Evolutionary conservation across 306 rosid genomes (phyloP).

Genomic region (Prunus mongolica): DNA sequence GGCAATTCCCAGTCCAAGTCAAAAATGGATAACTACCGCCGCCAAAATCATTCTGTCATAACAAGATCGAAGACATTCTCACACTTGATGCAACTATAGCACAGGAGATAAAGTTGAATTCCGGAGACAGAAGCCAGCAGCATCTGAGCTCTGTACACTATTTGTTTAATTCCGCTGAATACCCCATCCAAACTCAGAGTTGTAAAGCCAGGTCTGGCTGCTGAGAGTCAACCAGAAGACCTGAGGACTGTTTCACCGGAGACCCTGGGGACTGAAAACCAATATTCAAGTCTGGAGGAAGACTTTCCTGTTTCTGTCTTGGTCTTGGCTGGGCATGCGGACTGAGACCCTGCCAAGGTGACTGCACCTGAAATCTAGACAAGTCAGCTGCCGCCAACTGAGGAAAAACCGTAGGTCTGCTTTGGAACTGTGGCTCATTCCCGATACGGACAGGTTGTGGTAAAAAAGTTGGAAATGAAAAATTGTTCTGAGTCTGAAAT

Average conservation of each 20-base stretch:
- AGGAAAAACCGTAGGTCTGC: slow-evolving; percentile 63
- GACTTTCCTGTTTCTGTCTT: slow-evolving; percentile 74
- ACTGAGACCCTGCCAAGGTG: slow-evolving; percentile 62
- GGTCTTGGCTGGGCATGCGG: slow-evolving; percentile 68
- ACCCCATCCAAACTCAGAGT: slow-evolving; percentile 42
- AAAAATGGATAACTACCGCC: slow-evolving; percentile 17
- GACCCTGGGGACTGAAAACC: slow-evolving; percentile 93
- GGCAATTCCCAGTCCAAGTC: slow-evolving; percentile 10
- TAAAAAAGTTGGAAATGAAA: slow-evolving; percentile 62
- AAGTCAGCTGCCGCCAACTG: slow-evolving; percentile 71
- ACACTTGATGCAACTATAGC: slow-evolving; percentile 15
- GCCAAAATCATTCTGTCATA: slow-evolving; percentile 29
- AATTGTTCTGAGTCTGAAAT: slow-evolving; percentile 56
- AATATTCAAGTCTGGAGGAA: slow-evolving; percentile 96
- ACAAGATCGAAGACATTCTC: slow-evolving; percentile 26
- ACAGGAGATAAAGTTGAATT: slow-evolving; percentile 21
- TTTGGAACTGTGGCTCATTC: slow-evolving; percentile 54
- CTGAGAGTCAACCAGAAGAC: slow-evolving; percentile 81
- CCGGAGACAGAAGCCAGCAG: slow-evolving; percentile 25
- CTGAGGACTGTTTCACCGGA: slow-evolving; percentile 86
- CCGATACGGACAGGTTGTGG: slow-evolving; percentile 49
- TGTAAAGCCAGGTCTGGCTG: slow-evolving; percentile 99
- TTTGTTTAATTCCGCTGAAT: slow-evolving; percentile 19
- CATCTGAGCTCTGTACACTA: slow-evolving; percentile 6
- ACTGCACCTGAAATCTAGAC: slow-evolving; percentile 76